A percentile compares a stretch with the other conserved stretches of the same genome.
These are phyloP conservation scores for Sphaerosporella brunnea DNA, from an alignment of 495 filamentous ascomycete species.

Conservation along the genomic window DNA sequence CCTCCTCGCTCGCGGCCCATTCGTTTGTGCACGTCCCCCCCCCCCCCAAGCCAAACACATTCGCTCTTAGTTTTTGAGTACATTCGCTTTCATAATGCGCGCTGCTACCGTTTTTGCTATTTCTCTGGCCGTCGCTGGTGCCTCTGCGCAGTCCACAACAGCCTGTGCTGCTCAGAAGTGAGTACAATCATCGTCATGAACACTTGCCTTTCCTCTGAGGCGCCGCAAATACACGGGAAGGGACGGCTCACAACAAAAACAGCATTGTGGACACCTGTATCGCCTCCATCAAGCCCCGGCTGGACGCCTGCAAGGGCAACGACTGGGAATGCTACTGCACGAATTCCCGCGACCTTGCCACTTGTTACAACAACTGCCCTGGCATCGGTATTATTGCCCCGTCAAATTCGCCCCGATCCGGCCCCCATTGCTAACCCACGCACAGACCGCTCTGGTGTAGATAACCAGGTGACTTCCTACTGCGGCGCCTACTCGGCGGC, in stretches of 20 bases:
- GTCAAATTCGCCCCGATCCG: background rate
- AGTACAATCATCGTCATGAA: too few relatives aligned
- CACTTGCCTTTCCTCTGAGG: too few relatives aligned
- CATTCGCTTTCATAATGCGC: background rate
- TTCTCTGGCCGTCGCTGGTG: background rate
- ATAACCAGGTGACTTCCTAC: constrained; percentile 24
- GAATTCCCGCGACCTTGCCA: constrained; percentile 12
- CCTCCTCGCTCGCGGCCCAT: background rate
- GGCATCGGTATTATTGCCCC: constrained; percentile 14
- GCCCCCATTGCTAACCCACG: background rate
- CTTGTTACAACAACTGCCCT: constrained; percentile 32
- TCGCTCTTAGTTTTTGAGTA: background rate
- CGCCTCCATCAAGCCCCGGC: constrained; percentile 18
- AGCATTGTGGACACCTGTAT: constrained; percentile 23
- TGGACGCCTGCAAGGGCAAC: constrained; percentile 23
- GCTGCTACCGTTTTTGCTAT: background rate
- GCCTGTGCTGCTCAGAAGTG: constrained; percentile 2
- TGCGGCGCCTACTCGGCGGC: constrained; percentile 28
- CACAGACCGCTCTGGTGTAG: constrained; percentile 17
- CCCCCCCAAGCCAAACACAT: too few relatives aligned
- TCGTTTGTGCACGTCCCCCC: background rate
- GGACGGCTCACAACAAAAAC: too few relatives aligned
- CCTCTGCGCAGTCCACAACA: background rate
- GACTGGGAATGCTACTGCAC: constrained; percentile 17
- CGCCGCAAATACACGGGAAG: too few relatives aligned